Evolutionary conservation across 306 rosid species (phyloP), one percentile per base, ranked within the genome.

Genomic region (Rosa lucieae): DNA sequence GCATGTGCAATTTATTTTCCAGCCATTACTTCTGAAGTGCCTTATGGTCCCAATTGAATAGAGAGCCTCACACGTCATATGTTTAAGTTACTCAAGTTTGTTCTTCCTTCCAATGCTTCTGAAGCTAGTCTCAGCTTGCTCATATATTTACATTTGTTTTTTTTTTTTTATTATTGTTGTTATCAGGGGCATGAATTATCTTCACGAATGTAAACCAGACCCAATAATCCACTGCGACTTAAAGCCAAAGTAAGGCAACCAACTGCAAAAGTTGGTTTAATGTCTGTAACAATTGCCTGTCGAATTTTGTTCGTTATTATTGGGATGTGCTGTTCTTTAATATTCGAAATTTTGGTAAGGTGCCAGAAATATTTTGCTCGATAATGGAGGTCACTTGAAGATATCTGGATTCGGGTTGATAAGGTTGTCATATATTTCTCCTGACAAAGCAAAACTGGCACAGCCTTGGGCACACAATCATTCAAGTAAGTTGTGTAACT

Each of bases 301-400:
- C 59, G 70, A 32, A 75, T 76, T 79, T 72, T 75, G 66, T 72
- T 69, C 73, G 82, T 86, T 86, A 43, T 81, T 75, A 52, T 77
- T 77, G 72, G 75, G 75, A 74, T 90, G 58, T 86, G 78, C 82
- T 85, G 85, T 88, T 86, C 91, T 89, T 92, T 95, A 91, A 93
- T 91, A 86, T 90, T 79, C 80, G 85, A 90, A 90, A 86, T 88
- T 86, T 91, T 79, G 90, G 92, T 91, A 96, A 96, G 98, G 97
- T 96, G 99, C 97, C 97, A 96, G 99, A 93, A 96, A 96, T 89
- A 89, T 96, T 90, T 96, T 96, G 96, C 96, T 93, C 89, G 97
- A 96, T 87, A 92, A 75, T 90, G 99, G 99, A 84, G 97, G 97
- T 72, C 97, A 91, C 69, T 74, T 90, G 89, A 96, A 96, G 88